Evolutionary conservation across 306 rosid species (phyloP).

Genomic region (Vachellia pachyceras): DNA sequence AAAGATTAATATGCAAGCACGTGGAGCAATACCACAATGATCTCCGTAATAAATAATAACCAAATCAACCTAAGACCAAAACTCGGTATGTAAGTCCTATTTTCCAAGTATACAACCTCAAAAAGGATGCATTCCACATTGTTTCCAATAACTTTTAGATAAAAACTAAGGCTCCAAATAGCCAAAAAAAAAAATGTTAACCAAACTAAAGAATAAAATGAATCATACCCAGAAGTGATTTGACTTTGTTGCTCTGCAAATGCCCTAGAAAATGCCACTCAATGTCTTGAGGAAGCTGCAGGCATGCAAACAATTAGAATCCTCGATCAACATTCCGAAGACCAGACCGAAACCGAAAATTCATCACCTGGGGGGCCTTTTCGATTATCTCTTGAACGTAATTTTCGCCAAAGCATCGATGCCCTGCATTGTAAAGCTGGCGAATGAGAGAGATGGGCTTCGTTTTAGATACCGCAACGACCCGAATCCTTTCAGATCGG

Average conservation of each 20-base stretch:
- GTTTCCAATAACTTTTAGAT: not conserved
- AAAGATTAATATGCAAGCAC: not conserved
- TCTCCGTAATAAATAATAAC: not conserved
- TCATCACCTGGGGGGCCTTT: slow-evolving; percentile 75
- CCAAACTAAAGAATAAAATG: not conserved
- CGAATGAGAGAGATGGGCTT: slow-evolving; percentile 63
- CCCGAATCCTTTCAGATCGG: slow-evolving; percentile 51
- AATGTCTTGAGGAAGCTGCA: slow-evolving; percentile 85
- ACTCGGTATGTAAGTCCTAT: not conserved
- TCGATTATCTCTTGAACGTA: slow-evolving; percentile 81
- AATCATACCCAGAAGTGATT: slow-evolving; percentile 69
- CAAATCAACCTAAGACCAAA: not conserved
- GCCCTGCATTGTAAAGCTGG: slow-evolving; percentile 81
- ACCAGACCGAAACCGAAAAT: not conserved
- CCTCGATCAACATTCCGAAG: not conserved
- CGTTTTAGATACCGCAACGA: slow-evolving; percentile 84
- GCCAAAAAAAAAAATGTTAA: not conserved
- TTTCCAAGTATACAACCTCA: not conserved
- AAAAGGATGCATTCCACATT: not conserved
- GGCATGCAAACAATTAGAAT: not conserved
- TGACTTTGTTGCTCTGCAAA: slow-evolving; percentile 88
- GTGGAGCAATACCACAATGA: not conserved
- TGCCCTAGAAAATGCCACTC: slow-evolving; percentile 91
- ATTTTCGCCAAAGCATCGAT: slow-evolving; percentile 83
- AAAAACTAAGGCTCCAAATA: not conserved